Conservation (phyloP, 75 land plant genomes). For the Pinus tabuliformis region DNA sequence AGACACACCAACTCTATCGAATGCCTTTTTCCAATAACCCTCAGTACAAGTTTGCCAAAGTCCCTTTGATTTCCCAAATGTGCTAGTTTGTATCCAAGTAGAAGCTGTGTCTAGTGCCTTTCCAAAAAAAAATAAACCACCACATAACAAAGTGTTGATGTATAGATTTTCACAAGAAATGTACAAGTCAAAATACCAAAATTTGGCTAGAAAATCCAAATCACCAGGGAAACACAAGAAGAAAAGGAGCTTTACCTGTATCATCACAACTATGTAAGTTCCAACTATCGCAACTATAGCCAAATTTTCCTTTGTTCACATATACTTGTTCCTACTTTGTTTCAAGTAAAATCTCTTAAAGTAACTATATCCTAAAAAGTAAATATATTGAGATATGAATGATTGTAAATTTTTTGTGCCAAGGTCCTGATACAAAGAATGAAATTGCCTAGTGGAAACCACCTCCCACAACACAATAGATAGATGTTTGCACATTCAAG, state of each 20-base stretch:
- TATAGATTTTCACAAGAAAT: neutral
- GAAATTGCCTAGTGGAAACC: conserved; percentile 37
- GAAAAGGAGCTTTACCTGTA: conserved; percentile 23
- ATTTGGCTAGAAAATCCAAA: neutral
- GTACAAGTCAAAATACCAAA: neutral
- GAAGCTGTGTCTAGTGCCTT: conserved; percentile 58
- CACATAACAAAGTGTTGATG: neutral
- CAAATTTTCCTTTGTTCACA: conserved; percentile 83
- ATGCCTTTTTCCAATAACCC: conserved; percentile 44
- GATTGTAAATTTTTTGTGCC: conserved; percentile 92
- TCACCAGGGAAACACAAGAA: neutral
- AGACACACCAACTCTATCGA: conserved; percentile 44
- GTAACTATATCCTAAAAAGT: conserved; percentile 89
- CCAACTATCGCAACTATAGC: conserved; percentile 87
- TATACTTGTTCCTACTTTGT: conserved; percentile 38
- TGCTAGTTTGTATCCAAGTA: conserved; percentile 51
- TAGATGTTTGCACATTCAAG: conserved; percentile 11
- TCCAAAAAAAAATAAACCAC: neutral
- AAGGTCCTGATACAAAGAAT: conserved; percentile 87
- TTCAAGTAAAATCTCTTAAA: conserved; percentile 70
- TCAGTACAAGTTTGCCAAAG: conserved; percentile 33
- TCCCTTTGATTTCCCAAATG: conserved; percentile 43
- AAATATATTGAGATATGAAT: conserved; percentile 75
- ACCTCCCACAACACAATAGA: conserved; percentile 89
- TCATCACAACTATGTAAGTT: conserved; percentile 69